These are phyloP conservation scores for Carpinus viminea DNA, from an alignment of 306 rosid species.

Conservation along the genomic window DNA sequence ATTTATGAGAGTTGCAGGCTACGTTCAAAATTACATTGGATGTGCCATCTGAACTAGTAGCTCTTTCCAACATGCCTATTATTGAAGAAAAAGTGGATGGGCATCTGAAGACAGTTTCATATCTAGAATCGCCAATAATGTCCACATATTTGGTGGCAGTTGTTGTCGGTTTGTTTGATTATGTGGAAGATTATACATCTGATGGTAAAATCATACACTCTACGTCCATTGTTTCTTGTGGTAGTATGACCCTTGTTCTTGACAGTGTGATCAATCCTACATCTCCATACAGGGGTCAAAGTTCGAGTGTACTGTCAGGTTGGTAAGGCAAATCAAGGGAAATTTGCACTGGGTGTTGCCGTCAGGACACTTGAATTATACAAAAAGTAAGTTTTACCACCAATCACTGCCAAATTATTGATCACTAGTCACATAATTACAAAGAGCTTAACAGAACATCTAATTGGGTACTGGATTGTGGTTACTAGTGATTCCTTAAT, in stretches of 20 bases:
- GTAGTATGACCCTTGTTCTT: not conserved
- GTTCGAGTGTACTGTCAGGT: conserved; percentile 91
- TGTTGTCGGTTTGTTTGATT: conserved; percentile 89
- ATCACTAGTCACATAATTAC: conserved; percentile 8
- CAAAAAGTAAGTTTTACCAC: conserved; percentile 59
- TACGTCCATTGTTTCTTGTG: conserved; percentile 8
- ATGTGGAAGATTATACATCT: conserved; percentile 79
- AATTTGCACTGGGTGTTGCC: conserved; percentile 85
- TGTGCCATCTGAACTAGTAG: conserved; percentile 73
- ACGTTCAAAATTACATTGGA: conserved; percentile 86
- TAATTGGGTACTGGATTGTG: conserved; percentile 1
- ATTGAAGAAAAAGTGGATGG: conserved; percentile 67
- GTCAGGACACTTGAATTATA: conserved; percentile 70
- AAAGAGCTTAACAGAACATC: not conserved
- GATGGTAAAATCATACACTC: conserved; percentile 58
- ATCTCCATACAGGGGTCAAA: conserved; percentile 68
- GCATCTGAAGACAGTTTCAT: conserved; percentile 62
- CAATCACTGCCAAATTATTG: not conserved
- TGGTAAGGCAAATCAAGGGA: conserved; percentile 85
- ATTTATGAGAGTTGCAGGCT: conserved; percentile 60
- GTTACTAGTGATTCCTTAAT: not conserved
- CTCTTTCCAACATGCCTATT: conserved; percentile 97
- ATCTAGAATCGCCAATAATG: conserved; percentile 86
- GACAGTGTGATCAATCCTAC: conserved; percentile 18
- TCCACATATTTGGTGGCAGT: conserved; percentile 93